These are phyloP conservation scores for Colletotrichum caudatum DNA, from an alignment of 2,329 filamentous ascomycete species.

Conservation along the genomic window DNA sequence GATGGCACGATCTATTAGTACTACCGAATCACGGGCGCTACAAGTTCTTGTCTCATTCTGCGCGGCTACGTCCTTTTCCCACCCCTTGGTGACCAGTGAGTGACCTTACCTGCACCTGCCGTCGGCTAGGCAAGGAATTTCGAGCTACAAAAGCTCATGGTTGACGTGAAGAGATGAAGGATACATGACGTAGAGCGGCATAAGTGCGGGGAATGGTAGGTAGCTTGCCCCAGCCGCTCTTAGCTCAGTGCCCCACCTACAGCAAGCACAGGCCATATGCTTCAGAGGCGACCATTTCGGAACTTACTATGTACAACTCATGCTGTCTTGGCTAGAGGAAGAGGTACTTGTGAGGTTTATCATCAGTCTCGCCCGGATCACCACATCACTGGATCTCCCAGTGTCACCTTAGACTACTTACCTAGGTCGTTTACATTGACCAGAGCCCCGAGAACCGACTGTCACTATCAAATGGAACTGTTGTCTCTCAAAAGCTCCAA, in stretches of 20 bases:
- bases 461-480: background rate
- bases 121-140: slow-evolving; percentile 22
- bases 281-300: slow-evolving; percentile 3
- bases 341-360: too few species aligned
- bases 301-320: background rate
- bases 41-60: slow-evolving; percentile 32
- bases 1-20: slow-evolving; percentile 41
- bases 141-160: slow-evolving; percentile 29
- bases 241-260: slow-evolving; percentile 22
- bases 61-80: slow-evolving; percentile 29
- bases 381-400: slow-evolving; percentile 7
- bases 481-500: background rate
- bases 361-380: background rate
- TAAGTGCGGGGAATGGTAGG: slow-evolving; percentile 44
- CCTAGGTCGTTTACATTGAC: background rate
- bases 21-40: slow-evolving; percentile 26
- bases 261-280: slow-evolving; percentile 25
- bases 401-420: slow-evolving; percentile 7
- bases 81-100: slow-evolving; percentile 32
- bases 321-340: too few species aligned
- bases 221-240: slow-evolving; percentile 36
- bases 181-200: slow-evolving; percentile 48
- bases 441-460: slow-evolving; percentile 30
- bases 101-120: slow-evolving; percentile 4
- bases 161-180: slow-evolving; percentile 33